Evolutionary conservation across 495 filamentous ascomycete genomes (phyloP), one percentile per base, ranked within the genome.

Genomic region (Thermothielavioides terrestris): DNA sequence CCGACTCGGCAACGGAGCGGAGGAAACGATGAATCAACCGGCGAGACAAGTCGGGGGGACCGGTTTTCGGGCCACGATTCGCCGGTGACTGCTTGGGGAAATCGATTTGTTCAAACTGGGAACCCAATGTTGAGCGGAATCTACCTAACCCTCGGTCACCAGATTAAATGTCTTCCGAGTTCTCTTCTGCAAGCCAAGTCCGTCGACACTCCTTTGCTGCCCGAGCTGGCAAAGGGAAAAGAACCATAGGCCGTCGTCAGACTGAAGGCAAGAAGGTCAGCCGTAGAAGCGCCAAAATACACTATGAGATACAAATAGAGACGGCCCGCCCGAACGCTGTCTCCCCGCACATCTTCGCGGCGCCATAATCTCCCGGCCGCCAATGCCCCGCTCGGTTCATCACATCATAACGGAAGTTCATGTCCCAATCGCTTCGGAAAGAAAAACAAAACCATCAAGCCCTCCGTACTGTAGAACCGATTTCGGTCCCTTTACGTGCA

Each of bases 381-480:
- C 20, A 37, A 49, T 32, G 32, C 50, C 27, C n/a, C n/a, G n/a
- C n/a, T n/a, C 39, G 37, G 49, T 50, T 53, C 57, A 53, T 59
- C 36, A 54, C 43, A 52, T 59, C 57, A 58, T 63, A 53, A 58
- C 36, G 23, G n/a, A 12, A 30, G 12, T 17, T 41, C 27, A 11
- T 15, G 11, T 21, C 46, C 27, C 5, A 2, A 6, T 30, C 23
- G 8, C 18, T 21, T 37, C 26, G 18, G 28, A 4, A 18, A 37
- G 0, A 25, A 11, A 14, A 9, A 37, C n/a, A 52, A 37, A 31
- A 26, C 20, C 21, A 45, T n/a, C n/a, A n/a, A n/a, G n/a, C n/a
- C n/a, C n/a, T n/a, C n/a, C n/a, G n/a, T n/a, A n/a, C n/a, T n/a
- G n/a, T n/a, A n/a, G n/a, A n/a, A n/a, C n/a, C n/a, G n/a, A n/a